Evolutionary conservation across 2,329 filamentous ascomycete species (phyloP).

Genomic region (Pestalotiopsis sp.): DNA sequence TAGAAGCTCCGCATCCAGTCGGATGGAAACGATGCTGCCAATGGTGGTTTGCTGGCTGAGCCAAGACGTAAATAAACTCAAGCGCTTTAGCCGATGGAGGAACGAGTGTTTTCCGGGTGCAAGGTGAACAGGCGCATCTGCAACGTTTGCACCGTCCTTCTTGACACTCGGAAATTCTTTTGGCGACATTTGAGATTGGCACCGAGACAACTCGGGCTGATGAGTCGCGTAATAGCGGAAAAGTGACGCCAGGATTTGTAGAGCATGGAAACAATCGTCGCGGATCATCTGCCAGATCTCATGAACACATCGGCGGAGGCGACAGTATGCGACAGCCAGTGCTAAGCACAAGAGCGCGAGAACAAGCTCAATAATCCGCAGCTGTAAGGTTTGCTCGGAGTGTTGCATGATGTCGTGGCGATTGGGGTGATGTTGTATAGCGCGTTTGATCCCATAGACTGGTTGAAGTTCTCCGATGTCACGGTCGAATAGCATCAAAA

Average conservation of each 20-base stretch:
- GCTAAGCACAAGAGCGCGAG: background rate
- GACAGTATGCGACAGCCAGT: background rate
- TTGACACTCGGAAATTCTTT: background rate
- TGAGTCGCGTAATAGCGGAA: background rate
- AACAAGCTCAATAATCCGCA: background rate
- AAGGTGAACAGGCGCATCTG: background rate
- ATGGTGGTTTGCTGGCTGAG: slow-evolving; percentile 6
- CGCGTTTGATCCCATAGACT: background rate
- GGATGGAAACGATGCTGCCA: slow-evolving; percentile 10
- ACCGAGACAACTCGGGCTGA: background rate
- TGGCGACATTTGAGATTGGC: background rate
- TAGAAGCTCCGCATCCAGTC: slow-evolving; percentile 6
- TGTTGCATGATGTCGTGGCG: background rate
- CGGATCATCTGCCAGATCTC: background rate
- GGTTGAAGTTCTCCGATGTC: background rate
- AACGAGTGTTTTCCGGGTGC: background rate
- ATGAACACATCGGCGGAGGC: background rate
- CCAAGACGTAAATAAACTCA: slow-evolving; percentile 11
- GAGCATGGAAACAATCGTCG: background rate
- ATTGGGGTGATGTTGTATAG: background rate
- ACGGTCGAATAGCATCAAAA: background rate
- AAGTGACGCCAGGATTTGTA: background rate
- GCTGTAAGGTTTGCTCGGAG: background rate
- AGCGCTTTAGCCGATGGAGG: background rate
- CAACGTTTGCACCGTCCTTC: background rate